Evolutionary conservation across 495 filamentous ascomycete genomes (phyloP).

Genomic region (Trichocladium uniseriatum): DNA sequence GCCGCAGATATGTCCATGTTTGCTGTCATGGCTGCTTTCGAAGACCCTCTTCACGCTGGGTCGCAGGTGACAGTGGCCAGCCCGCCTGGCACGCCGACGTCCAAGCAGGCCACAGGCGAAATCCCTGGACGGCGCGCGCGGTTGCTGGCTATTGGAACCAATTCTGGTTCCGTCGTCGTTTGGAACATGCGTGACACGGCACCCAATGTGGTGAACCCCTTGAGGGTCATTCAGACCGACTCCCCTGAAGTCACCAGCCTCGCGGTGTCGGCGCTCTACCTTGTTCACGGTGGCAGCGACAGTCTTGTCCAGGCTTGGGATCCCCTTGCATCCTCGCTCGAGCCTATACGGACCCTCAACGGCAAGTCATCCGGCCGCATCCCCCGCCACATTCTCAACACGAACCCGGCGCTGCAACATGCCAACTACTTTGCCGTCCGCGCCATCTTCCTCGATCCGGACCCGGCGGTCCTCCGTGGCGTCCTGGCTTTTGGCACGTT

Average conservation of each 20-base stretch:
- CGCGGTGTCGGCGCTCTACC: constrained; percentile 75
- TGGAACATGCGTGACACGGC: constrained; percentile 71
- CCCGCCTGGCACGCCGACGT: constrained; percentile 19
- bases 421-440: constrained; percentile 77
- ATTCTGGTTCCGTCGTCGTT: constrained; percentile 62
- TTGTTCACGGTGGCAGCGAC: constrained; percentile 91
- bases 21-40: constrained; percentile 57
- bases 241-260: constrained; percentile 81
- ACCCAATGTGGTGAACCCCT: constrained; percentile 45
- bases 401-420: constrained; percentile 29
- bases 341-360: constrained; percentile 80
- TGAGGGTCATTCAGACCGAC: constrained; percentile 81
- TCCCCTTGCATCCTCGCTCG: constrained; percentile 68
- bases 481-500: constrained; percentile 81
- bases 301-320: constrained; percentile 97
- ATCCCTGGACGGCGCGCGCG: constrained; percentile 80
- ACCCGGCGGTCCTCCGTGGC: constrained; percentile 82
- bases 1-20: constrained; percentile 70
- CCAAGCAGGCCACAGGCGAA: constrained; percentile 32
- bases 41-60: constrained; percentile 55
- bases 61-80: constrained; percentile 10
- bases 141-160: constrained; percentile 72
- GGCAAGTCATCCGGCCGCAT: constrained; percentile 78
- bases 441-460: constrained; percentile 78
- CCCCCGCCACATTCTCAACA: constrained; percentile 34